These are phyloP conservation scores for Diaporthe destruens DNA, from an alignment of 2,329 filamentous ascomycete species.

Conservation along the genomic window DNA sequence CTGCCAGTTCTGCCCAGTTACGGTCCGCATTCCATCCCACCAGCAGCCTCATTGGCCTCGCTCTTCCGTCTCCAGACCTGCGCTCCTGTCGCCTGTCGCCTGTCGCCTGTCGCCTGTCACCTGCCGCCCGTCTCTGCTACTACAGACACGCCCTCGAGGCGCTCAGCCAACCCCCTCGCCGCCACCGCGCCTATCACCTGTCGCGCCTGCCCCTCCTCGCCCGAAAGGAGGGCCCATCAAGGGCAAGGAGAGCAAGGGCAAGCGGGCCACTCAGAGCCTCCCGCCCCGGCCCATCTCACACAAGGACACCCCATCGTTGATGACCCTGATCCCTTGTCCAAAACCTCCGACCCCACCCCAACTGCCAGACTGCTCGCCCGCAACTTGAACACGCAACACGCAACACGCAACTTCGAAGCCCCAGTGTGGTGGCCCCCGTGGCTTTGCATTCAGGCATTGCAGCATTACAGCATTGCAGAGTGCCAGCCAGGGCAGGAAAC, in stretches of 20 bases:
- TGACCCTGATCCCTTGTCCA: slow-evolving; percentile 29
- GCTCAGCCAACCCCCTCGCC: slow-evolving; percentile 3
- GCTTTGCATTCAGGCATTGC: no score
- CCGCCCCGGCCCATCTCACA: slow-evolving; percentile 12
- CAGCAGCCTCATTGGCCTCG: slow-evolving; percentile 22
- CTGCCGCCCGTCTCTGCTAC: neutral
- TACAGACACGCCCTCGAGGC: slow-evolving; percentile 9
- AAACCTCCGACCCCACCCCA: slow-evolving; percentile 28
- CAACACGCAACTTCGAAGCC: slow-evolving; percentile 1
- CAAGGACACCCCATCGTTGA: slow-evolving; percentile 30
- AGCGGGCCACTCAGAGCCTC: slow-evolving; percentile 29
- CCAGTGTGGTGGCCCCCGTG: neutral
- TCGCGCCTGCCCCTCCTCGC: slow-evolving; percentile 27
- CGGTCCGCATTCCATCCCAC: slow-evolving; percentile 29
- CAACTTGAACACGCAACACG: no score
- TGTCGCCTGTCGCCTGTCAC: neutral
- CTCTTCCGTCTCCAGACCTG: slow-evolving; percentile 18
- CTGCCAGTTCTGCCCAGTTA: slow-evolving; percentile 5
- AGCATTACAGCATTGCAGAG: no score
- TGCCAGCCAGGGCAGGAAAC: neutral
- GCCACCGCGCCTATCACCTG: slow-evolving; percentile 16
- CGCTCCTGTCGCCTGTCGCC: neutral
- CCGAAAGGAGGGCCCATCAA: slow-evolving; percentile 19
- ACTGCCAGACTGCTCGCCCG: slow-evolving; percentile 5
- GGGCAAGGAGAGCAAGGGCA: slow-evolving; percentile 18